Conservation (phyloP, 1,284 basidiomycete species). For the Sanguinoderma infundibulare region DNA sequence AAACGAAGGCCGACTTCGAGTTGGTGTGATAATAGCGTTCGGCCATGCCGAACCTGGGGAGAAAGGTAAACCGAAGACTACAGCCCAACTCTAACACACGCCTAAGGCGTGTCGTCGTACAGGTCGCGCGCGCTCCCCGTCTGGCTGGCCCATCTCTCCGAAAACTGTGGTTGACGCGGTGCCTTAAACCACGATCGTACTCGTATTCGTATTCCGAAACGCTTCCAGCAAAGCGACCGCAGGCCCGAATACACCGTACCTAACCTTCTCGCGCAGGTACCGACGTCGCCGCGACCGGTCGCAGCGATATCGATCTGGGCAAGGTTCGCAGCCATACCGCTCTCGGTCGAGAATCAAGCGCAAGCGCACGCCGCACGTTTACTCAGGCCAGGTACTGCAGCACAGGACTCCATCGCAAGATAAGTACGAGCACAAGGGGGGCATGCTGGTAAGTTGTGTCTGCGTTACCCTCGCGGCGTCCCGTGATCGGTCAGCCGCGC, state of each 20-base stretch:
- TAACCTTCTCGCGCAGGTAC: not conserved
- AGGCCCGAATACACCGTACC: not conserved
- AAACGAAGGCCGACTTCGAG: not conserved
- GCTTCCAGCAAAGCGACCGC: not conserved
- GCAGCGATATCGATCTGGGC: not conserved
- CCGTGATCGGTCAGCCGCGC: conserved; percentile 11
- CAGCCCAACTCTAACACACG: not conserved
- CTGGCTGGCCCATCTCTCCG: not conserved
- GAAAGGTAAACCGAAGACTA: not conserved
- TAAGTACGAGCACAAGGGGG: too few relatives aligned
- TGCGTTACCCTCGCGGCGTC: not conserved
- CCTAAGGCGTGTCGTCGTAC: not conserved
- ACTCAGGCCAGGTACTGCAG: not conserved
- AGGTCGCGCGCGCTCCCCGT: not conserved
- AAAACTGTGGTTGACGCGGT: not conserved
- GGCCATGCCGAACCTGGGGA: not conserved
- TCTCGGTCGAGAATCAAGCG: not conserved
- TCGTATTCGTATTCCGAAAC: not conserved
- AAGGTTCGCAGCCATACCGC: not conserved
- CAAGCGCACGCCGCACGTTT: not conserved
- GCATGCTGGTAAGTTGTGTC: too few relatives aligned
- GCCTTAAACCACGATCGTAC: not conserved
- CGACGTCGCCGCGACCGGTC: not conserved
- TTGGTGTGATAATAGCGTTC: not conserved
- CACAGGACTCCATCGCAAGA: too few relatives aligned